These are phyloP conservation scores for Pseudoneurospora amorphoporcata DNA, from an alignment of 495 filamentous ascomycete species.

Conservation along the genomic window DNA sequence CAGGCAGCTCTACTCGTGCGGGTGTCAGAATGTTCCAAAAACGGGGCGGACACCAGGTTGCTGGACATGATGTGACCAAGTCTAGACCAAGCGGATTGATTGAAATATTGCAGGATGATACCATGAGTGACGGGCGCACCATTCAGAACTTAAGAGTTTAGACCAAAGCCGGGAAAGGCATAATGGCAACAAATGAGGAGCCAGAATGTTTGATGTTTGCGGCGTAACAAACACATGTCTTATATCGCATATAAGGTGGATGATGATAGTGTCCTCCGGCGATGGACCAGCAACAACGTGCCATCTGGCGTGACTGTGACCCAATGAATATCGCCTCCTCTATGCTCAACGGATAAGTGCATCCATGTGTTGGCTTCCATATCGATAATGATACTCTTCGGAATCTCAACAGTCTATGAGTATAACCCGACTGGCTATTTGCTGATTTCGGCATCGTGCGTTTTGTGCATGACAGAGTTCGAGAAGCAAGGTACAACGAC, in stretches of 20 bases:
- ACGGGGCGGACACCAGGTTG: background rate
- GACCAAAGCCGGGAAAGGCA: conserved; percentile 2
- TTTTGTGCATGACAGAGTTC: background rate
- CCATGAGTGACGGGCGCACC: conserved; percentile 9
- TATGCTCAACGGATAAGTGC: conserved; percentile 20
- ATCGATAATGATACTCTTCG: conserved; percentile 17
- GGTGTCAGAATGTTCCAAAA: background rate
- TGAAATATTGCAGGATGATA: conserved; percentile 6
- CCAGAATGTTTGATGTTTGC: conserved; percentile 11
- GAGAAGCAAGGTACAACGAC: background rate
- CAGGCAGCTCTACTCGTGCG: conserved; percentile 2
- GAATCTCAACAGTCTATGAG: conserved; percentile 7
- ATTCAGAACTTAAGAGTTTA: conserved; percentile 6
- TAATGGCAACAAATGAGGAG: conserved; percentile 11
- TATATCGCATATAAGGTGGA: conserved; percentile 16
- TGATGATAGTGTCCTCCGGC: conserved; percentile 10
- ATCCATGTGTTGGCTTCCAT: conserved; percentile 21
- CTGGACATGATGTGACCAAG: conserved; percentile 10
- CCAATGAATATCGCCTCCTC: conserved; percentile 23
- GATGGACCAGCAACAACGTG: conserved; percentile 35
- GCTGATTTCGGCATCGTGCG: background rate
- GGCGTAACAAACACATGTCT: conserved; percentile 12
- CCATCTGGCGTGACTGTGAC: conserved; percentile 37
- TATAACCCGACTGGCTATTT: background rate
- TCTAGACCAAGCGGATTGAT: conserved; percentile 7